phyloP scores from a whole-genome alignment of 2,329 filamentous ascomycete genomes.

The Colletotrichum melonis region DNA sequence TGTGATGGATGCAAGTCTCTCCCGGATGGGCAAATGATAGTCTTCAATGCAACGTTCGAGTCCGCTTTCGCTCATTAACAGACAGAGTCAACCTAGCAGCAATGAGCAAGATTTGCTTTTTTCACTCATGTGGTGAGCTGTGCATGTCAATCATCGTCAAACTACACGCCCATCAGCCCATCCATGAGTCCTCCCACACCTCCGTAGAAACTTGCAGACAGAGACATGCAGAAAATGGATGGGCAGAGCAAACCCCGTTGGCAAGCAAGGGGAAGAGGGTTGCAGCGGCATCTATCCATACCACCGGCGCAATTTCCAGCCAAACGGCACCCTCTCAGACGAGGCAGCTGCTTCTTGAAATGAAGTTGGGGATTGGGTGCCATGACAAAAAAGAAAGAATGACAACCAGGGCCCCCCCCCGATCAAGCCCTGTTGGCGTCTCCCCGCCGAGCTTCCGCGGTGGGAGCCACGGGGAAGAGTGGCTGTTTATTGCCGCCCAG shows the following conservation, averaged over 20 bases:
- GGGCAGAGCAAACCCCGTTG: background rate
- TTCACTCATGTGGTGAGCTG: background rate
- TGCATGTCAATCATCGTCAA: background rate
- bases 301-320: slow-evolving; percentile 16
- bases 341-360: background rate
- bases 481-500: background rate
- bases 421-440: slow-evolving; percentile 1
- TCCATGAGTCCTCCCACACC: background rate
- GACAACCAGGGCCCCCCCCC: background rate
- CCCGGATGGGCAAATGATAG: slow-evolving; percentile 10
- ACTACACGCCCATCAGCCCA: background rate
- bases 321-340: slow-evolving; percentile 1
- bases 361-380: background rate
- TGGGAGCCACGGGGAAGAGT: slow-evolving; percentile 15
- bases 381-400: slow-evolving; percentile 16
- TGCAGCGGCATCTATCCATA: slow-evolving; percentile 1
- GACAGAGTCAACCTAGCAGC: background rate
- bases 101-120: background rate
- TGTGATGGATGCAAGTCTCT: slow-evolving; percentile 12
- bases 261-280: background rate
- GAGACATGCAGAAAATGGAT: background rate
- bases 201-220: background rate
- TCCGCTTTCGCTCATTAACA: background rate
- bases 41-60: background rate
- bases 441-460: slow-evolving; percentile 5